phyloP scores from a whole-genome alignment of 2,329 filamentous ascomycete species.

The Parastagonospora nodorum region DNA sequence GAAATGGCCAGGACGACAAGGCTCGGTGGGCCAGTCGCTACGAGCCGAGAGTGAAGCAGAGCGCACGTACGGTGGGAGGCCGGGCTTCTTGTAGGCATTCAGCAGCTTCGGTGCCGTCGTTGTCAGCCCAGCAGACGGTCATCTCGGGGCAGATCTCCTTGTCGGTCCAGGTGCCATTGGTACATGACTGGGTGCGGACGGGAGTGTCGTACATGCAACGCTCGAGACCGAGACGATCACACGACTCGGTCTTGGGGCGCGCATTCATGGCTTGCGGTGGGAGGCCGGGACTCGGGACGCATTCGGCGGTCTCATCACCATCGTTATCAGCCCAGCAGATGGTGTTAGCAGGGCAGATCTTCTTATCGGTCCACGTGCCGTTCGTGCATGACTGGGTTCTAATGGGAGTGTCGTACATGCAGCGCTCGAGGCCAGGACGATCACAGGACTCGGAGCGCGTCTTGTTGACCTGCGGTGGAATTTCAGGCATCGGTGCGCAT shows the following conservation, averaged over 20 bases:
- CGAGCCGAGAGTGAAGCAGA: too few relatives aligned
- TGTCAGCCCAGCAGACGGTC: background rate
- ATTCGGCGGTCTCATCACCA: too few relatives aligned
- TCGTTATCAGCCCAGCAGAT: background rate
- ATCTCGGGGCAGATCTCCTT: background rate
- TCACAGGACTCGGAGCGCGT: background rate
- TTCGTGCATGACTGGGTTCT: background rate
- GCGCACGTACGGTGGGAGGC: background rate
- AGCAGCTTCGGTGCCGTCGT: background rate
- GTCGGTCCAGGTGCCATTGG: background rate
- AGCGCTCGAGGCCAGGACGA: background rate
- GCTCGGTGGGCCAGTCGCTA: background rate
- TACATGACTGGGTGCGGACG: background rate
- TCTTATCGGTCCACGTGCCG: background rate
- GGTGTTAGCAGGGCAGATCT: background rate
- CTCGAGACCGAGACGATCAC: background rate
- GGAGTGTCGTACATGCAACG: background rate
- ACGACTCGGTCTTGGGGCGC: background rate
- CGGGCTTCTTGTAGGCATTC: background rate
- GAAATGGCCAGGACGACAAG: slow-evolving; percentile 1
- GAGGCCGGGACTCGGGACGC: too few relatives aligned
- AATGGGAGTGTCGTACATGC: background rate
- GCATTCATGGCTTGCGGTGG: too few relatives aligned
- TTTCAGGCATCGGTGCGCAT: too few relatives aligned
- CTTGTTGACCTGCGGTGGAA: too few relatives aligned